Base-by-base conservation (phyloP, 768 basidiomycete genomes). In the Xerocomellus intermedius region DNA sequence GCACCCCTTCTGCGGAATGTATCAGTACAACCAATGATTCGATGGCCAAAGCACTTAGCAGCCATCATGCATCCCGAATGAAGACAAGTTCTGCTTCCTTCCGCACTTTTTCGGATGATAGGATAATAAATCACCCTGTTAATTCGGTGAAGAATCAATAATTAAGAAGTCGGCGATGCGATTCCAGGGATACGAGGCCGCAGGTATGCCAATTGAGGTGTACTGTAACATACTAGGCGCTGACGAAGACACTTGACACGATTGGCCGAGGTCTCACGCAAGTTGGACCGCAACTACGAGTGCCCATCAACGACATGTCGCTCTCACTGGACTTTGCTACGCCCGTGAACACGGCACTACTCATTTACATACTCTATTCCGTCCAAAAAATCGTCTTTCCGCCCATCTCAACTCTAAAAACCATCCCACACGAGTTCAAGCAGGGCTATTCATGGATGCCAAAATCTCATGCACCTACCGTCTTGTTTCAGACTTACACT, bases 371-470 rank as follows among this genome's bases (percentile, higher is more conserved):
- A 42, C 75, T 91, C 51, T 93, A 91, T 72, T 82, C 86, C 35
- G 81, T 88, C 13, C 84, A 87, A 59, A 78, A 80, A 36, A 85
- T 94, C 58, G 64, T 95, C 47, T 83, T 90, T 48, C 92, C 94
- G 0, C 74, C 85, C n/a, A 73, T 75, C 33, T 71, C 81, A 12
- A 73, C 74, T 35, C 77, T 83, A 0, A 75, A 74, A 46, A 71
- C 64, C 4, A 70, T 84, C 16, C 87, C 87, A 2, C 71, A 77
- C 59, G 87, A 90, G 61, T 91, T 91, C 81, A 86, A 89, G 68
- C 74, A 83, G 1, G 83, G 86, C 1, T 98, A 98, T 78, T 89
- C 91, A 60, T 98, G 94, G 93, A 82, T 93, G 78, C 96, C 96
- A 1, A 84, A 86, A 60, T 63, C 79, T 0, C 94, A 96, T 63